phyloP scores from a whole-genome alignment of 306 rosid genomes.

The Acacia confusa region DNA sequence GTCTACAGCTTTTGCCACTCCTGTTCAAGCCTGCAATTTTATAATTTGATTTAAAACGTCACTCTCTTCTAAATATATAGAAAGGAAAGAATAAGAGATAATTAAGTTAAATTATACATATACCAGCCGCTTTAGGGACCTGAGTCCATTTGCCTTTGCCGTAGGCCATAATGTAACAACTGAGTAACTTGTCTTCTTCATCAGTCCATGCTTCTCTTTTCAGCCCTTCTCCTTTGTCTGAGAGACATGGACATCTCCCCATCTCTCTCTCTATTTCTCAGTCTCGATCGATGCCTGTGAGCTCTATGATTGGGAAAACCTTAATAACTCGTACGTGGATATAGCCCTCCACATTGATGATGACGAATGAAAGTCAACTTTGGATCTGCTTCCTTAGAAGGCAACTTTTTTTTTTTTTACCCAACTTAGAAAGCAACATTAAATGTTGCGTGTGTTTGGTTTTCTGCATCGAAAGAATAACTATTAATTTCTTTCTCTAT shows the following conservation, averaged over 20 bases:
- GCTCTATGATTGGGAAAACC: background rate
- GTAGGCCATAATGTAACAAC: background rate
- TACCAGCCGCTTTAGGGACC: background rate
- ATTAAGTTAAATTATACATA: background rate
- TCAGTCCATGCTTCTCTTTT: constrained; percentile 18
- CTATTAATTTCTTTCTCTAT: background rate
- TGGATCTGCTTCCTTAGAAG: background rate
- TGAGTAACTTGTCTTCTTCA: background rate
- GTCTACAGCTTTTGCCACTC: constrained; percentile 24
- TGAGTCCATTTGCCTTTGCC: constrained; percentile 3
- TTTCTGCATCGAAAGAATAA: background rate
- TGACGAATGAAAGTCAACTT: background rate
- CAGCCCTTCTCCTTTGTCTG: background rate
- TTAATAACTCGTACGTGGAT: background rate
- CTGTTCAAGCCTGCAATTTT: constrained; percentile 10
- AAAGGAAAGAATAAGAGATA: background rate
- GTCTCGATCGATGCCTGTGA: background rate
- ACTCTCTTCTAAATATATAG: background rate
- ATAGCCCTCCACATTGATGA: background rate
- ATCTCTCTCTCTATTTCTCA: background rate
- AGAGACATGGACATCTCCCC: background rate
- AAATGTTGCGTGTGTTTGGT: background rate
- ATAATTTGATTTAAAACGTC: background rate
- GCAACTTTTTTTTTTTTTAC: too few relatives aligned
- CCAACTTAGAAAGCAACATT: background rate